Base-by-base conservation (phyloP, 345 rosid genomes). In the Boechera divaricarpa region DNA sequence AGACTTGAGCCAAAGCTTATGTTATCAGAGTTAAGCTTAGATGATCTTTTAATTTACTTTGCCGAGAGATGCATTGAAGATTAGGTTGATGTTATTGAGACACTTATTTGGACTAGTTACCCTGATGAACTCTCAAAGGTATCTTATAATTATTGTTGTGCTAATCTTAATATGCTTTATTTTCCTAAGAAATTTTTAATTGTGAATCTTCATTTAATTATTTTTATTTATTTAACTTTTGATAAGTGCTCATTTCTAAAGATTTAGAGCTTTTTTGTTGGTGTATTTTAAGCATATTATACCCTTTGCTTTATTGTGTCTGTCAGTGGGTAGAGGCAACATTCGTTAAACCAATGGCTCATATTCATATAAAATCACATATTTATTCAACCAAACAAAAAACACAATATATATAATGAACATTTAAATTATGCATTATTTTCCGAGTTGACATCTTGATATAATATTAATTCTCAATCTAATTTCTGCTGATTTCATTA, bases 321-420 rank as follows among this genome's bases (percentile, higher is more conserved):
- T 21, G 57, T 44, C 38, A 64, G 57, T 74, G 29, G 71, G 58
- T 65, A 47, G 65, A 65, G 64, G 49, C 78, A 74, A 65, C 65
- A 74, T 54, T 64, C 71, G 39, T 44, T 24, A 54, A 74, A 55
- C 18, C 71, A 64, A 55, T 38, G 55, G 64, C 11, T 74, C 47
- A 53, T 42, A 45, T 51, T 62, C 41, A 39, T 51, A 1, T 45
- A 38, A 26, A 28, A 24, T 1, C 57, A 49, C 16, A 49, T 47
- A 4, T 38, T 31, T 10, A 48, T 36, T n/a, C 38, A 32, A 35
- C 49, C 5, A 6, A 26, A 7, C 54, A 36, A 15, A 48, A 48
- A 8, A 35, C n/a, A 35, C 3, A 0, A 35, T 38, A 35, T 12
- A 13, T 29, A 5, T 64, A 1, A 28, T 28, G 21, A 13, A 42